These are phyloP conservation scores for Colletotrichum scovillei DNA, from an alignment of 2,329 filamentous ascomycete species.

Conservation along the genomic window DNA sequence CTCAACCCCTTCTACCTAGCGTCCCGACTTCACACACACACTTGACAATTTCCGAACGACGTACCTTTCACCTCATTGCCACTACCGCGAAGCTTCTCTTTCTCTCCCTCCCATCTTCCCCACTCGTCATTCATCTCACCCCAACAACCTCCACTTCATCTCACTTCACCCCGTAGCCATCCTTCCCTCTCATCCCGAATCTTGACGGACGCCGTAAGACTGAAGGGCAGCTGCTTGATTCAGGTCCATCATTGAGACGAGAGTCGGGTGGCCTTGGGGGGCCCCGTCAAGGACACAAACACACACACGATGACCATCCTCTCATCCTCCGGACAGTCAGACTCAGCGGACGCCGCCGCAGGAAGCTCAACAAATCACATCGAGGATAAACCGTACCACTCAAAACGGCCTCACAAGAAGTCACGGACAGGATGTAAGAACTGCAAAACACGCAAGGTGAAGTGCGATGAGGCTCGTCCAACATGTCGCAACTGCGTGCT, in stretches of 20 bases:
- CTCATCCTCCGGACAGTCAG: conserved; percentile 19
- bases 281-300: conserved; percentile 8
- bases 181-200: neutral
- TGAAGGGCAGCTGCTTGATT: neutral
- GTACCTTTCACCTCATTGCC: neutral
- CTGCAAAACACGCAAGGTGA: conserved; percentile 67
- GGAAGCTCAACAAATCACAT: neutral
- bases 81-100: neutral
- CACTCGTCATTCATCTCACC: neutral
- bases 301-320: conserved; percentile 20
- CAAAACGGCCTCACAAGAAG: conserved; percentile 67
- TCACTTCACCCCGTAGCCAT: neutral
- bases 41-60: neutral
- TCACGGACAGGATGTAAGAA: conserved; percentile 64
- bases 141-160: neutral
- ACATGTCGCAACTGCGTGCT: conserved; percentile 60
- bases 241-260: neutral
- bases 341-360: neutral
- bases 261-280: neutral
- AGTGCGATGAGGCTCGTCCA: conserved; percentile 64
- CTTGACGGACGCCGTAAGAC: neutral
- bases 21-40: conserved; percentile 20
- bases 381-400: conserved; percentile 46
- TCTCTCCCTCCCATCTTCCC: neutral
- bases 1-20: neutral